Evolutionary conservation across 164 flowering plant genomes (phyloP), one percentile per base, ranked within the genome.

Genomic region (Chimonanthus salicifolius): DNA sequence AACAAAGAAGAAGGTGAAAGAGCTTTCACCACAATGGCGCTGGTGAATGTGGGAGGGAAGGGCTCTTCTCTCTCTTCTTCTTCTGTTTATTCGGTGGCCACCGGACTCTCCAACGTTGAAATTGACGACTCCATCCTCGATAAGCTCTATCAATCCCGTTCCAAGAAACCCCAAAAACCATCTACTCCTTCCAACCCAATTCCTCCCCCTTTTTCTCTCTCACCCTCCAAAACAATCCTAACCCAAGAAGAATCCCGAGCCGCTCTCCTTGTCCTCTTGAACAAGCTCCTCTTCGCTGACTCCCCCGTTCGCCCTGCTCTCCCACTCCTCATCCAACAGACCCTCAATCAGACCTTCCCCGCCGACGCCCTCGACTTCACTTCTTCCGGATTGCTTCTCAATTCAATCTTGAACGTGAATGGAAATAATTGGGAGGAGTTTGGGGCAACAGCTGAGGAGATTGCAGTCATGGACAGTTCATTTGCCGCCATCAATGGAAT

Each of bases 101-200:
- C 76, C 46, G 80, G 80, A 73, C 43, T 74, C 65, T 65, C 88
- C 73, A 72, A 70, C 18, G 78, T 87, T 6, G 74, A 76, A 15
- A 76, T 89, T 69, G 97, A 92, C 74, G 82, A 92, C 0, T 87
- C 92, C 7, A 81, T 80, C 15, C 79, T 83, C 54, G 84, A 84
- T 0, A 76, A 79, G 62, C 83, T 85, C 7, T 73, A 76, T 69
- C 3, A 3, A 71, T 5, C 54, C 51, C 69, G 74, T 8, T 74
- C 82, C 7, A 45, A 45, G 16, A 72, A n/a, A 46, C 58, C 67
- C 69, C 49, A 4, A 50, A 67, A 69, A 73, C 44, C 0, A 62
- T 74, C 69, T 20, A 73, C 6, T 46, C 62, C 64, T 2, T 7
- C 50, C 68, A 5, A 21, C 4, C 7, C 16, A 3, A 13, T 49